Evolutionary conservation across 2,329 filamentous ascomycete species (phyloP), one percentile per base, ranked within the genome.

Genomic region (Trichoderma atroviride): DNA sequence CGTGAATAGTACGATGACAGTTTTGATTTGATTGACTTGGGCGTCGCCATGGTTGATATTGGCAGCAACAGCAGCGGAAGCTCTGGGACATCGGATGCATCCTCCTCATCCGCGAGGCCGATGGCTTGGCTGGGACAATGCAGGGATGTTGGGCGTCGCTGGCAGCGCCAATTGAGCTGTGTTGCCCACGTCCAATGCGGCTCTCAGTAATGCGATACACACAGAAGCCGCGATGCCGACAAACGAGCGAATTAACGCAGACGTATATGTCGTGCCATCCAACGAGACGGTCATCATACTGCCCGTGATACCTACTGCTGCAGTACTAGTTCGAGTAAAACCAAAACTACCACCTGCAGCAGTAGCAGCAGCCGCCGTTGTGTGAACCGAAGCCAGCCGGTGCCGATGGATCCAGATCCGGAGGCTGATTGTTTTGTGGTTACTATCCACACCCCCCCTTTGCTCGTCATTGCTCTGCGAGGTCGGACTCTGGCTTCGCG

Each of bases 351-450:
- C 40, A 43, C 40, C 40, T 43, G 40, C 40, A 43, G 13, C 11
- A 27, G 35, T 35, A 37, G 43, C 33, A 59, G 33, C 11, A 40
- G 6, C 57, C 40, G 37, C 47, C 9, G 35, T 43, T 29, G 22
- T 57, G 50, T 62, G 70, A 69, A 71, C 70, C 70, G 70, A 71
- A 69, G 70, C 67, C 67, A 71, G 50, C 70, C 70, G 67, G 60
- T 43, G 52, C 66, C 40, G 61, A 47, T 66, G 60, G 62, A 24
- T 2, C 53, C 57, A 61, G 43, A 68, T 57, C 57, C 43, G 61
- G 65, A 58, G 50, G 61, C 50, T 37, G 60, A 27, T 24, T 43
- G 16, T 63, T 37, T 63, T 63, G 29, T 19, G n/a, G 27, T 55
- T 68, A 31, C 65, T 68, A 68, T 11, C 24, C 65, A 55, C 65